These are phyloP conservation scores for Apiotrichum sp. DNA, from an alignment of 1,284 basidiomycete species.

Conservation along the genomic window DNA sequence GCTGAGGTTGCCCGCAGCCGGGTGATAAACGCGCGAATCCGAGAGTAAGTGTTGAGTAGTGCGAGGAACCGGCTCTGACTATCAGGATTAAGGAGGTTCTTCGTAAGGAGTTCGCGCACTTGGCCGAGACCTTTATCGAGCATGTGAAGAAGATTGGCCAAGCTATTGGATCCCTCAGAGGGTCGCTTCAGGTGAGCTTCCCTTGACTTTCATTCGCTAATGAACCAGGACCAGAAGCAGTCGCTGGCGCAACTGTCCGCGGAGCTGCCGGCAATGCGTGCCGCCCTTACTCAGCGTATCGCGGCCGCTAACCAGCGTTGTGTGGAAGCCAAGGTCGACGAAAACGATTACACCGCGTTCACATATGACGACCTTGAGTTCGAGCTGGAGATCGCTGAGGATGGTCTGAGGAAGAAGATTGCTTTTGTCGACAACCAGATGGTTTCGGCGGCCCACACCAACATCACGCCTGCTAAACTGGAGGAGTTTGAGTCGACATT, in stretches of 20 bases:
- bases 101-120: constrained; percentile 71
- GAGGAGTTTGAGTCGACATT: constrained; percentile 98
- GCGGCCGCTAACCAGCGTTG: constrained; percentile 61
- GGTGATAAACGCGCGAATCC: constrained; percentile 83
- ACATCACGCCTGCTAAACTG: constrained; percentile 83
- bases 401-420: constrained; percentile 80
- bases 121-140: constrained; percentile 78
- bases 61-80: constrained; percentile 2
- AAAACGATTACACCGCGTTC: constrained; percentile 93
- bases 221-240: constrained; percentile 38
- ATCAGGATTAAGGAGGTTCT: constrained; percentile 80
- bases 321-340: constrained; percentile 85
- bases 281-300: constrained; percentile 28
- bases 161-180: constrained; percentile 68
- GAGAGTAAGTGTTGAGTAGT: constrained; percentile 58
- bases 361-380: constrained; percentile 85
- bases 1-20: constrained; percentile 74
- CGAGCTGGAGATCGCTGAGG: constrained; percentile 76
- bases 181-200: constrained; percentile 63
- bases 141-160: constrained; percentile 65
- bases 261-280: constrained; percentile 27
- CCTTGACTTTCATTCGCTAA: background rate
- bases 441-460: constrained; percentile 57
- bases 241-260: constrained; percentile 26
- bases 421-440: constrained; percentile 94